A percentile compares a stretch with the other conserved stretches of the same genome.
Evolutionary conservation across 208 protist species (phyloP).

Genomic region (Acanthamoeba castellanii): DNA sequence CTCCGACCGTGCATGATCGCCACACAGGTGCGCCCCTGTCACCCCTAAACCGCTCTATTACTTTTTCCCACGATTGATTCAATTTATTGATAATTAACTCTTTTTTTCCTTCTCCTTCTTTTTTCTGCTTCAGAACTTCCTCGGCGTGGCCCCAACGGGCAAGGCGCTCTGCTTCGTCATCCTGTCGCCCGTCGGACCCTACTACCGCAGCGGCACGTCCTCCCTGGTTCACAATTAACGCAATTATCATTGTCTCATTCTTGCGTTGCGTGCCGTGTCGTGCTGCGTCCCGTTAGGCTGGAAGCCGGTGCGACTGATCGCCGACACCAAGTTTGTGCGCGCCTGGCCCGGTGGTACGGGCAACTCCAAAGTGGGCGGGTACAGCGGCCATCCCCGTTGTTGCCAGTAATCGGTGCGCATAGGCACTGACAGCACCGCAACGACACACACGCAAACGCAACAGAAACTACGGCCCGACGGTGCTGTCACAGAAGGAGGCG

Average conservation of each 20-base stretch:
- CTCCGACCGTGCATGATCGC: conserved; percentile 97
- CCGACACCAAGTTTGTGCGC: conserved; percentile 92
- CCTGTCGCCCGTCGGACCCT: conserved; percentile 97
- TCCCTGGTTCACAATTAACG: not conserved
- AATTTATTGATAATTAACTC: not conserved
- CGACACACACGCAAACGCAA: not conserved
- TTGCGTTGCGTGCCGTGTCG: no score
- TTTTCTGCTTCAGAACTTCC: conserved; percentile 69
- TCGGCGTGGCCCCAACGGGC: conserved; percentile 89
- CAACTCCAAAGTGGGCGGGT: conserved; percentile 94
- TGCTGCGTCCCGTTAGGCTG: conserved; percentile 85
- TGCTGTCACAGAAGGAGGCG: conserved; percentile 91
- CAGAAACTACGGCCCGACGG: conserved; percentile 89
- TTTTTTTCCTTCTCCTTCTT: not conserved
- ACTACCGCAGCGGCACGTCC: conserved; percentile 93
- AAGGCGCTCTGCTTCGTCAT: conserved; percentile 95
- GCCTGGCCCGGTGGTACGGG: conserved; percentile 97
- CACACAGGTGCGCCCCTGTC: conserved; percentile 84
- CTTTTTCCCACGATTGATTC: no score
- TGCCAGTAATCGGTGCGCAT: conserved; percentile 87
- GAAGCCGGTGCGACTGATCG: conserved; percentile 94
- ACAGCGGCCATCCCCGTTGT: not conserved
- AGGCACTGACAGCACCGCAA: conserved; percentile 68
- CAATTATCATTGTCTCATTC: not conserved
- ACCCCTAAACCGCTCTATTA: no score